Evolutionary conservation across 148 eudicot species (phyloP).

Genomic region (Amaranthus hypochondriacus): DNA sequence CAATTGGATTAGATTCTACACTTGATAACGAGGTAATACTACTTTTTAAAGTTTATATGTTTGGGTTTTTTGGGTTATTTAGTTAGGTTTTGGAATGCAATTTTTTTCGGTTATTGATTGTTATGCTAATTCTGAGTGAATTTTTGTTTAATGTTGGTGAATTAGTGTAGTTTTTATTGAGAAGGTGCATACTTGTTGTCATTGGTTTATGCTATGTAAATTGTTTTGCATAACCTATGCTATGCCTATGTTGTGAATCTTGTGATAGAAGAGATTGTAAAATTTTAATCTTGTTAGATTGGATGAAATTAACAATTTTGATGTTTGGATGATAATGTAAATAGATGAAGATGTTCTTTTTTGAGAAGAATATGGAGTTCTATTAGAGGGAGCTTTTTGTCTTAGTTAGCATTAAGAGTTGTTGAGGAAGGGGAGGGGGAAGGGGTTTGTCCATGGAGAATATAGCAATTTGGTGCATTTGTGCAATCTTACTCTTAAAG

Average conservation of each 20-base stretch:
- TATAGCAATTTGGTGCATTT: not conserved
- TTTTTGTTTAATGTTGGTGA: not conserved
- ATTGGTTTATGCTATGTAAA: not conserved
- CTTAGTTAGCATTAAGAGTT: not conserved
- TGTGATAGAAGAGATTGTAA: not conserved
- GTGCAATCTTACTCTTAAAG: not conserved
- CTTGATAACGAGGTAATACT: slow-evolving; percentile 33
- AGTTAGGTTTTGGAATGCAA: not conserved
- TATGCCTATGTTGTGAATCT: not conserved
- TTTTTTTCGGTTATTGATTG: not conserved
- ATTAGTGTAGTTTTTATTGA: not conserved
- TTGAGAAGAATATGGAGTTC: not conserved
- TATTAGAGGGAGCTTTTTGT: not conserved
- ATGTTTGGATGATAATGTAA: not conserved
- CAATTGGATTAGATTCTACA: slow-evolving; percentile 37
- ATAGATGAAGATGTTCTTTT: not conserved
- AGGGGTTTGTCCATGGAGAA: not conserved
- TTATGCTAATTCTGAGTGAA: not conserved
- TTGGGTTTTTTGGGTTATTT: not conserved
- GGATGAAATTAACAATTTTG: not conserved
- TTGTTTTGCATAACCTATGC: not conserved
- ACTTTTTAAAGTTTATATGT: not conserved
- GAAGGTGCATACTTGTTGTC: not conserved
- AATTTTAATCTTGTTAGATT: not conserved
- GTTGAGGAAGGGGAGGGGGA: not conserved